These are phyloP conservation scores for Talaromyces nanjingensis DNA, from an alignment of 495 filamentous ascomycete genomes.

Conservation along the genomic window DNA sequence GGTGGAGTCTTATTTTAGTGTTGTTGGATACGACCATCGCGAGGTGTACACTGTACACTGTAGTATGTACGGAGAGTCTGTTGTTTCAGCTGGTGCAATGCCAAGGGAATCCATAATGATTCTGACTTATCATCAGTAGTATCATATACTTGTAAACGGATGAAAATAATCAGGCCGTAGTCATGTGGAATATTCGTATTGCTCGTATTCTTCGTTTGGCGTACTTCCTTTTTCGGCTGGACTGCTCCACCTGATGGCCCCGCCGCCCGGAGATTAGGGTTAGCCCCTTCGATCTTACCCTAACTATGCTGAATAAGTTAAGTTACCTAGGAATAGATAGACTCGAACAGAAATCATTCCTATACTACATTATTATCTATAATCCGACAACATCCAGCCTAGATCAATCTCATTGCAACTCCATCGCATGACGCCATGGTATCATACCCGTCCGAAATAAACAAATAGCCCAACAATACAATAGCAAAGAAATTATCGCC, in stretches of 20 bases:
- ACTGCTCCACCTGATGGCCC: background rate
- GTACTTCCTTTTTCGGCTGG: background rate
- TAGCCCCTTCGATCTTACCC: background rate
- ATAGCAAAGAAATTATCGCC: background rate
- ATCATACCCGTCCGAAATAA: conserved; percentile 5
- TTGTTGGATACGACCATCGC: background rate
- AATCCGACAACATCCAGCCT: background rate
- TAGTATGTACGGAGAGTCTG: too few species aligned
- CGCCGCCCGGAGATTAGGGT: background rate
- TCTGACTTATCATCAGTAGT: too few species aligned
- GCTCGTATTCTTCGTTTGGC: background rate
- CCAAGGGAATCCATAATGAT: background rate
- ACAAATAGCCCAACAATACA: background rate
- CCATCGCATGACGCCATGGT: conserved; percentile 7
- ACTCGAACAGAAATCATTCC: background rate
- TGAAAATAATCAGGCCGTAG: too few species aligned
- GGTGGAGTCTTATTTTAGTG: background rate
- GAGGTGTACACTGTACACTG: background rate
- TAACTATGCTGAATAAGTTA: background rate
- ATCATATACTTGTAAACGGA: too few species aligned
- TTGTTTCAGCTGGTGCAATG: background rate
- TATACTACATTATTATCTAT: background rate
- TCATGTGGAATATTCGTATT: background rate
- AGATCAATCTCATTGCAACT: background rate
- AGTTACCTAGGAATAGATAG: too few species aligned